These are phyloP conservation scores for Colletotrichum truncatum DNA, from an alignment of 2,329 filamentous ascomycete species.

Conservation along the genomic window DNA sequence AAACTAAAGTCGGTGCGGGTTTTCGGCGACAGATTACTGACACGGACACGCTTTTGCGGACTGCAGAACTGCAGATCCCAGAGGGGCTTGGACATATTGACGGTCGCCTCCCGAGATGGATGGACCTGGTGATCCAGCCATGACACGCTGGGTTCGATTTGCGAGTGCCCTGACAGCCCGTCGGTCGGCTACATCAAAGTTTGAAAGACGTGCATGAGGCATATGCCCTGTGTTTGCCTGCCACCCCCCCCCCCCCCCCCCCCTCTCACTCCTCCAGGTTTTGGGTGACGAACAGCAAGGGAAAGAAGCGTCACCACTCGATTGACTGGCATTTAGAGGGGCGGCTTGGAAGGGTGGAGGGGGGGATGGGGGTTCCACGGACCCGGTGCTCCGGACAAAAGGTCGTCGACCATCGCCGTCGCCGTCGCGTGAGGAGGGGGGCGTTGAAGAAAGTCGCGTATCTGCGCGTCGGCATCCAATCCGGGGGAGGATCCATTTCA, in stretches of 20 bases:
- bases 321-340: too few species aligned
- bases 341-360: too few species aligned
- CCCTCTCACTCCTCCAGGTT: not conserved
- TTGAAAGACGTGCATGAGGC: conserved; percentile 17
- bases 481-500: conserved; percentile 1
- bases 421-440: conserved; percentile 16
- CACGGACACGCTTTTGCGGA: not conserved
- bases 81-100: not conserved
- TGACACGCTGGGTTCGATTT: not conserved
- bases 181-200: not conserved
- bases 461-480: conserved; percentile 20
- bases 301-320: conserved; percentile 7
- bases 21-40: not conserved
- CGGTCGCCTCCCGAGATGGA: not conserved
- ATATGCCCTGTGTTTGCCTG: conserved; percentile 7
- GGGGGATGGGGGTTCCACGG: conserved; percentile 14
- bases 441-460: conserved; percentile 21
- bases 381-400: conserved; percentile 20
- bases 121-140: not conserved
- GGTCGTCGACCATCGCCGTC: conserved; percentile 16
- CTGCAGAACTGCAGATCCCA: too few species aligned
- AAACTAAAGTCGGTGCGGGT: conserved; percentile 7
- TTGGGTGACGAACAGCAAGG: not conserved
- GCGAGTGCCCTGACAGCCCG: not conserved
- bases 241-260: too few species aligned